Base-by-base conservation (phyloP, 2,329 filamentous ascomycete species). In the Xylariaceae sp. region DNA sequence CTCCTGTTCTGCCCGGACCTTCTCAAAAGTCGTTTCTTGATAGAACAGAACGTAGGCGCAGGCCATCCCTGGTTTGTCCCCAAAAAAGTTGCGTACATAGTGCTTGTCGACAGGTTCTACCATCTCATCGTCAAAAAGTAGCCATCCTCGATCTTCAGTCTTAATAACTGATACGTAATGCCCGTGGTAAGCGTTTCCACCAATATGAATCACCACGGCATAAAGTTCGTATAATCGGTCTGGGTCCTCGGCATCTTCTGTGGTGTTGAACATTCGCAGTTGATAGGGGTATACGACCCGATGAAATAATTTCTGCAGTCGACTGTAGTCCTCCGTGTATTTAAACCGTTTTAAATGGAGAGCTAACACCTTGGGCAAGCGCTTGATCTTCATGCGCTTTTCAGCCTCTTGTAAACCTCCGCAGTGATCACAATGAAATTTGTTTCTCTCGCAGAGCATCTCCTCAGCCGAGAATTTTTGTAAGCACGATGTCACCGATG, bases 361-460 rank as follows among this genome's bases (percentile, higher is more conserved):
- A 4, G 94, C 92, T 59, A 99, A 75, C 55, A 99, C 91, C 67
- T 91, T 92, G 3, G 94, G 94, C 67, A 97, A 76, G 47, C 90
- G 85, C 77, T 99, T 97, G 64, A 99, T 93, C 78, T 97, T 99
- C 94, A 99, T 99, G 60, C 94, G 85, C 78, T 97, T 99, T 73
- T 99, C 94, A 0, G 94, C 94, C 74, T 99, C 94, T 73, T 99
- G 94, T 50, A 99, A 77, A 2, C 94, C 94, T 47, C 94, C 94
- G 64, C 94, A 99, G 65, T 92, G 92, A 70, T 99, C 94, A 74
- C 94, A 99, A 69, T 99, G 93, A 63, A 99, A 99, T 70, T 99
- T 99, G 77, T 99, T 97, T 56, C 92, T 84, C 75, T 99, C 94
- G 69, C 94, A 97, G 53, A 99, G 81, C 91, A 97, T 97, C 73